phyloP scores from a whole-genome alignment of 306 rosid species.

The Malus orientalis region DNA sequence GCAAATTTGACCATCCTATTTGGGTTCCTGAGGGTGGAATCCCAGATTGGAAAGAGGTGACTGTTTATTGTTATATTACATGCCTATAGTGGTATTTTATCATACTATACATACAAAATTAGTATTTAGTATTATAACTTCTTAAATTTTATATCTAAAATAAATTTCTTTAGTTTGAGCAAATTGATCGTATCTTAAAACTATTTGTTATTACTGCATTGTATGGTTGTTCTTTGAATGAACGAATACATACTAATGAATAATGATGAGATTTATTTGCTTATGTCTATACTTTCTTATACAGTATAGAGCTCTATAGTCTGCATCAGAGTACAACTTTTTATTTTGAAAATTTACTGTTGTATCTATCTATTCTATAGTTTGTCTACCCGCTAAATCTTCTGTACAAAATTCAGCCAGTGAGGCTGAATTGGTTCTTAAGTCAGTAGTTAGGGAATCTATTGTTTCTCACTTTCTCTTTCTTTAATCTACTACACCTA shows the following conservation, averaged over 20 bases:
- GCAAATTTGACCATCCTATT: slow-evolving; percentile 99
- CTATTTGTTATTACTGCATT: neutral
- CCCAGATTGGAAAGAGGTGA: slow-evolving; percentile 99
- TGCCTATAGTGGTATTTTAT: slow-evolving; percentile 39
- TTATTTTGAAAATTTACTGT: neutral
- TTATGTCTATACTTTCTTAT: neutral
- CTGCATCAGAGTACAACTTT: neutral
- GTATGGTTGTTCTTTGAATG: neutral
- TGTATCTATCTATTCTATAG: neutral
- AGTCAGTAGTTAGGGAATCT: neutral
- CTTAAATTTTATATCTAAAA: neutral
- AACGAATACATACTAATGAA: neutral
- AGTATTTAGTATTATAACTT: slow-evolving; percentile 7
- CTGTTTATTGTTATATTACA: slow-evolving; percentile 49
- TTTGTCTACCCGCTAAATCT: neutral
- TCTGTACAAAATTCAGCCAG: neutral
- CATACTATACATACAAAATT: slow-evolving; percentile 17
- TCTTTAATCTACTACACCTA: neutral
- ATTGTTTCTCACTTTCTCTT: neutral
- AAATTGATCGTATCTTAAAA: slow-evolving; percentile 9
- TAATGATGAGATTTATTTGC: neutral
- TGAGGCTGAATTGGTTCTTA: neutral
- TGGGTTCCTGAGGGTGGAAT: slow-evolving; percentile 99
- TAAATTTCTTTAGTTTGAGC: slow-evolving; percentile 15
- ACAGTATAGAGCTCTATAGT: neutral